Evolutionary conservation across 140 eudicot species (phyloP).

Genomic region (Flaveria floridana): DNA sequence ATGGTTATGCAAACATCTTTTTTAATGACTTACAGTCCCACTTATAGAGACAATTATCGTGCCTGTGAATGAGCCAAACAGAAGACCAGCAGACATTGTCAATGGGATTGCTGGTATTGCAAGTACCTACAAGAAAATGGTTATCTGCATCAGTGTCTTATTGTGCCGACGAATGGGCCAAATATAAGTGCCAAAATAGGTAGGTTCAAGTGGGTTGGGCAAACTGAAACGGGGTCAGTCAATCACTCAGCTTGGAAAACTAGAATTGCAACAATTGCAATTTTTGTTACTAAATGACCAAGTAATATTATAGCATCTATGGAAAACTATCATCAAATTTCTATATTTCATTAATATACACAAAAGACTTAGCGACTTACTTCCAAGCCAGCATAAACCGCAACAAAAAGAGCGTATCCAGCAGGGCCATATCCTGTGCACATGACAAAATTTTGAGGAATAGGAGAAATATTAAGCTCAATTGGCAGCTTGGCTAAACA

Average conservation of each 20-base stretch:
- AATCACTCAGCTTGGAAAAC: background rate
- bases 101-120: slow-evolving; percentile 97
- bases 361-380: slow-evolving; percentile 44
- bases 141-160: background rate
- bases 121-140: slow-evolving; percentile 54
- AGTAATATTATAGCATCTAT: background rate
- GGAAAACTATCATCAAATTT: background rate
- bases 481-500: background rate
- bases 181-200: background rate
- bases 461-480: slow-evolving; percentile 4
- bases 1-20: background rate
- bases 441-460: slow-evolving; percentile 3
- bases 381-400: slow-evolving; percentile 96
- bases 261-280: background rate
- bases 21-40: slow-evolving; percentile 76
- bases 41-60: slow-evolving; percentile 89
- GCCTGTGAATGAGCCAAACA: slow-evolving; percentile 82
- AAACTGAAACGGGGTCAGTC: background rate
- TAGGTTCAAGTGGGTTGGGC: background rate
- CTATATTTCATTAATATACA: slow-evolving; percentile 6
- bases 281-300: background rate
- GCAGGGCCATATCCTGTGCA: slow-evolving; percentile 94
- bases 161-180: background rate
- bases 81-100: slow-evolving; percentile 98
- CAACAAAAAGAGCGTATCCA: slow-evolving; percentile 91